phyloP scores from a whole-genome alignment of 177 flowering plant species.

The Vitis hybrid region DNA sequence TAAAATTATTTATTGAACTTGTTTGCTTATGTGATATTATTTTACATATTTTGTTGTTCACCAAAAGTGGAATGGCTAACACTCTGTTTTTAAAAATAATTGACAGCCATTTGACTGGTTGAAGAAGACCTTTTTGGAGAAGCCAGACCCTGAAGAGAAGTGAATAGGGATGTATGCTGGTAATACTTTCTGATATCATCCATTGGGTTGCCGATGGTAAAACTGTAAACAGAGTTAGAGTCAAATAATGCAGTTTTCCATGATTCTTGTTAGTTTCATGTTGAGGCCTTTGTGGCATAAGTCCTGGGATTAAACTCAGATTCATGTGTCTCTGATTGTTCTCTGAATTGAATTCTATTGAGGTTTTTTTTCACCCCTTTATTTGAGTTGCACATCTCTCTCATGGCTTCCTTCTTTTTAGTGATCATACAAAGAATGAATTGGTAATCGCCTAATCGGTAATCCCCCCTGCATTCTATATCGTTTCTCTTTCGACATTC shows the following conservation, averaged over 20 bases:
- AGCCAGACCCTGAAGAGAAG: conserved; percentile 34
- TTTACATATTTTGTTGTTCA: background rate
- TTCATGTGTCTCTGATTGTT: background rate
- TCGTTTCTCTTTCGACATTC: no score
- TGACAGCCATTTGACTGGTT: conserved; percentile 68
- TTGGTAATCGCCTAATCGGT: no score
- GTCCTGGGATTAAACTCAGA: background rate
- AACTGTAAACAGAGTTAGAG: background rate
- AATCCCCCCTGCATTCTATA: no score
- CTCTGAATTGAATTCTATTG: no score
- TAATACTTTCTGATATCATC: background rate
- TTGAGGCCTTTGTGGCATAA: conserved; percentile 6
- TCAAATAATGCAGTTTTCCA: conserved; percentile 18
- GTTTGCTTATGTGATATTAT: background rate
- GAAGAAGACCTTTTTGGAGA: conserved; percentile 63
- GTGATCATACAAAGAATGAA: no score
- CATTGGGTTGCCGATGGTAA: conserved; percentile 1
- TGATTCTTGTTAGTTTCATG: background rate
- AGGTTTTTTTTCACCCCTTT: no score
- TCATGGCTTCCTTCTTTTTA: no score
- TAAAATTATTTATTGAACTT: no score
- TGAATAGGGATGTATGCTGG: conserved; percentile 9
- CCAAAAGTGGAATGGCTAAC: background rate
- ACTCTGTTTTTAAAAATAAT: background rate
- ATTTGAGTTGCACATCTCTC: no score